phyloP scores from a whole-genome alignment of 306 rosid species.

The Cicer pinnatifidum region DNA sequence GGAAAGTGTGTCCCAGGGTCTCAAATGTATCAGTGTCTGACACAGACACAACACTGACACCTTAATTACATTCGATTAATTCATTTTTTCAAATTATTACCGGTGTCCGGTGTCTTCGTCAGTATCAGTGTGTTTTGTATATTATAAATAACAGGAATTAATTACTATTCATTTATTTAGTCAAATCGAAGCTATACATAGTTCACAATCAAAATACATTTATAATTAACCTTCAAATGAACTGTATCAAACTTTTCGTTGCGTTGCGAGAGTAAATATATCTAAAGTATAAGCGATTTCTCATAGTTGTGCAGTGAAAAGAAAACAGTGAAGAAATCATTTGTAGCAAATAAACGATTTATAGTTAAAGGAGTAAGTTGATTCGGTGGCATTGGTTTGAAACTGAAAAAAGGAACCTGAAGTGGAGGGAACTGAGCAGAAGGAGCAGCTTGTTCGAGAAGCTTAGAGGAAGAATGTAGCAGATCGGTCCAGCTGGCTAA shows the following conservation, averaged over 20 bases:
- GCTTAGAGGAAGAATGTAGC: constrained; percentile 92
- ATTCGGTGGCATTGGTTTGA: constrained; percentile 12
- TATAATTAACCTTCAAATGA: constrained; percentile 15
- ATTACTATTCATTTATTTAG: constrained; percentile 13
- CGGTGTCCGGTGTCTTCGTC: too few species aligned
- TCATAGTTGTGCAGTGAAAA: not conserved
- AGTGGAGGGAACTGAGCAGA: constrained; percentile 98
- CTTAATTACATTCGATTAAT: too few species aligned
- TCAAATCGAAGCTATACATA: constrained; percentile 26
- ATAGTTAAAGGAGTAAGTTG: constrained; percentile 4
- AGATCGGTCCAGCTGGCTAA: constrained; percentile 80
- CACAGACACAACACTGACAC: too few species aligned
- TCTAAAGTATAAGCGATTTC: not conserved
- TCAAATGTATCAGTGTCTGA: too few species aligned
- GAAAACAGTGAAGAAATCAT: not conserved
- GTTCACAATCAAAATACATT: constrained; percentile 30
- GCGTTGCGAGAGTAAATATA: not conserved
- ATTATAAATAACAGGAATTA: constrained; percentile 7
- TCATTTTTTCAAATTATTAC: too few species aligned
- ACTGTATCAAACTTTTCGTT: not conserved
- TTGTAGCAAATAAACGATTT: too few species aligned
- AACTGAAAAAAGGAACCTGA: constrained; percentile 58
- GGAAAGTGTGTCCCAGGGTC: too few species aligned
- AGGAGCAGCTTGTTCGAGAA: constrained; percentile 97
- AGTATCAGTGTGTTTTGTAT: too few species aligned